Conservation (phyloP, 108 stramenopile genomes). For the Craspedostauros australis region DNA sequence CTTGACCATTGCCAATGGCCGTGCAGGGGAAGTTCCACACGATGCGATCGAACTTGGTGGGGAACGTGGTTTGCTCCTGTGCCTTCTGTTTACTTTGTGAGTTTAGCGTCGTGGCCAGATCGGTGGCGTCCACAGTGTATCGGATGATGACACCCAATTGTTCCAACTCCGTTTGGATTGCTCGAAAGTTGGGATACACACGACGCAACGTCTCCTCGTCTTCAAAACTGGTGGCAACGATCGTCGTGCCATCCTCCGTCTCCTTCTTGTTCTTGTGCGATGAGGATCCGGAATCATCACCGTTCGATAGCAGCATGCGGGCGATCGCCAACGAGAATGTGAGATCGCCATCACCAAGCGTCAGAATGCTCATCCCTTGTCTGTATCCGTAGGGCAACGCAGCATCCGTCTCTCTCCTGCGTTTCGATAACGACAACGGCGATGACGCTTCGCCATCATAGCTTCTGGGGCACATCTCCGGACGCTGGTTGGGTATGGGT, state of each 20-base stretch:
- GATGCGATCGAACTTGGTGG: conserved; percentile 60
- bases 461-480: conserved; percentile 66
- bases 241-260: background rate
- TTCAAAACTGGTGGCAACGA: conserved; percentile 82
- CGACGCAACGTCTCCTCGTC: conserved; percentile 33
- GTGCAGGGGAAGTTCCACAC: conserved; percentile 93
- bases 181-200: conserved; percentile 64
- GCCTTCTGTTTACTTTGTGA: no score
- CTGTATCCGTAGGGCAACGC: conserved; percentile 26
- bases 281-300: no score
- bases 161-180: conserved; percentile 39
- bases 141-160: conserved; percentile 23
- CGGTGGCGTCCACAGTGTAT: conserved; percentile 80
- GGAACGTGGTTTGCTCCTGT: background rate
- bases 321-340: conserved; percentile 80
- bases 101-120: conserved; percentile 43
- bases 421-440: background rate
- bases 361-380: conserved; percentile 62
- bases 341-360: conserved; percentile 92
- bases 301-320: conserved; percentile 29
- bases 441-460: background rate
- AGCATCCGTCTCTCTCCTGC: background rate
- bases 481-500: conserved; percentile 60
- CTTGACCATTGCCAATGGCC: conserved; percentile 66
- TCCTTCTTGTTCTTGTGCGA: background rate